A percentile compares a stretch with the other conserved stretches of the same genome.
phyloP scores from a whole-genome alignment of 768 basidiomycete genomes.

The Serendipita sp. region DNA sequence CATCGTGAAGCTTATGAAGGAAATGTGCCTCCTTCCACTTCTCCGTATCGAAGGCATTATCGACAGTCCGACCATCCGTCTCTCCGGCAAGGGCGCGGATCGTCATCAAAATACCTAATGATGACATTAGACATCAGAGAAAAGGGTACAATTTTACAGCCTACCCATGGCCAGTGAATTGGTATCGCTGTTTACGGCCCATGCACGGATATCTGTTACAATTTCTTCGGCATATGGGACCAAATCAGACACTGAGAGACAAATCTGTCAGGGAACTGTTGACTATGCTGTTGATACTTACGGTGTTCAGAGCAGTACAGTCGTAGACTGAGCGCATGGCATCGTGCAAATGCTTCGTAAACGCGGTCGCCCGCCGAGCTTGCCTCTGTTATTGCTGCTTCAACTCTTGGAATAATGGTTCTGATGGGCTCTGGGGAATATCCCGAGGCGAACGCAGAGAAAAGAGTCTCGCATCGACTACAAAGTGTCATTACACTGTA shows the following conservation, averaged over 20 bases:
- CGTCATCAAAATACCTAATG: constrained; percentile 40
- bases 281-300: neutral
- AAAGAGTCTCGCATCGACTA: constrained; percentile 42
- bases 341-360: constrained; percentile 1
- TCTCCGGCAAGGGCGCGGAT: constrained; percentile 49
- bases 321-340: neutral
- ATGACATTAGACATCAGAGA: neutral
- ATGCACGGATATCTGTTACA: constrained; percentile 13
- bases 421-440: neutral
- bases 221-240: constrained; percentile 9
- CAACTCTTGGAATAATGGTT: neutral
- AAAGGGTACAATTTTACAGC: constrained; percentile 9
- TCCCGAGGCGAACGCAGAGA: constrained; percentile 13
- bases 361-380: neutral
- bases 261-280: neutral
- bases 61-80: constrained; percentile 32
- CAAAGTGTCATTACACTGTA: neutral
- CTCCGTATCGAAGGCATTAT: constrained; percentile 45
- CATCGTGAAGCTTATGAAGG: constrained; percentile 26
- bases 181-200: constrained; percentile 40
- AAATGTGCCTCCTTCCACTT: constrained; percentile 42
- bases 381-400: neutral
- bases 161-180: constrained; percentile 38
- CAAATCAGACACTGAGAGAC: neutral
- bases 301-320: constrained; percentile 3